Evolutionary conservation across 768 basidiomycete species (phyloP).

Genomic region (Fistulinella prunicolor): DNA sequence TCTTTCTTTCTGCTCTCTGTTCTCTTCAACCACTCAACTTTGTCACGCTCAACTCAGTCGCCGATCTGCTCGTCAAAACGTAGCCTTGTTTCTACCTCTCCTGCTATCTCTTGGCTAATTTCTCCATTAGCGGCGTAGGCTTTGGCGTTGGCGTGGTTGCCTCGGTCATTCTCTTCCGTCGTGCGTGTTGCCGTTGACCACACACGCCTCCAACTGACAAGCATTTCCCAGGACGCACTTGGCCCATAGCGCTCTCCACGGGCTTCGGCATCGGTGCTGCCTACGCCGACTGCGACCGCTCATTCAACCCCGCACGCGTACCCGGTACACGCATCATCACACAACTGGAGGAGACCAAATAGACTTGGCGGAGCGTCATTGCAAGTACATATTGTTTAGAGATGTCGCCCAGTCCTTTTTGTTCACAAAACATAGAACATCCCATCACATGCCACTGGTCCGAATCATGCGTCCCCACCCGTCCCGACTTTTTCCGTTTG

Average conservation of each 20-base stretch:
- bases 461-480: constrained; percentile 6
- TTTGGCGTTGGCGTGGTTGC: constrained; percentile 86
- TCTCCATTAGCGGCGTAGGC: constrained; percentile 68
- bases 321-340: constrained; percentile 77
- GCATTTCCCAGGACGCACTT: constrained; percentile 68
- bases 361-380: constrained; percentile 1
- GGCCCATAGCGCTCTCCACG: constrained; percentile 84
- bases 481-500: constrained; percentile 21
- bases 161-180: constrained; percentile 87
- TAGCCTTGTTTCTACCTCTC: constrained; percentile 36
- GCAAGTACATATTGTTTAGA: constrained; percentile 28
- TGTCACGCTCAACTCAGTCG: constrained; percentile 45
- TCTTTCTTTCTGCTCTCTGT: constrained; percentile 37
- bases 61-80: constrained; percentile 86
- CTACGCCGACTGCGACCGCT: constrained; percentile 89
- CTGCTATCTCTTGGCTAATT: constrained; percentile 4
- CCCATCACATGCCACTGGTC: background rate
- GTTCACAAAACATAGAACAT: constrained; percentile 15
- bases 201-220: constrained; percentile 2
- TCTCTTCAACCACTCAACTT: constrained; percentile 10
- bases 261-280: constrained; percentile 87
- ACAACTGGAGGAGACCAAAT: constrained; percentile 26
- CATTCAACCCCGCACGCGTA: constrained; percentile 88
- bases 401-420: constrained; percentile 25
- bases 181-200: constrained; percentile 47